Conservation (phyloP, 2,329 filamentous ascomycete species). For the Neopestalotiopsis sp. region DNA sequence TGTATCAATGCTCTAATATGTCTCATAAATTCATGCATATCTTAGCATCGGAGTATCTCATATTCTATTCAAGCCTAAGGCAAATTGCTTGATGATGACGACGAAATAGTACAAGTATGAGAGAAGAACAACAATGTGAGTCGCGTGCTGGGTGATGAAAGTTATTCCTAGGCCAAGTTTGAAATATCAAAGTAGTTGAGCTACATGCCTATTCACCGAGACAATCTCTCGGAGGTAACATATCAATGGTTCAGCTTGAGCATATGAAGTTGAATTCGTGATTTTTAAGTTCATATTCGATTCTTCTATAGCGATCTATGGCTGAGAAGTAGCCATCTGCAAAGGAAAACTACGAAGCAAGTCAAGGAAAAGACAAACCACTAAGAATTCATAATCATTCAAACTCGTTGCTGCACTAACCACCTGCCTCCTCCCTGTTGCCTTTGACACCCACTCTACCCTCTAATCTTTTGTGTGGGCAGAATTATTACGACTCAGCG, state of each 20-base stretch:
- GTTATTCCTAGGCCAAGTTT: not conserved
- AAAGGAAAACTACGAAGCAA: not conserved
- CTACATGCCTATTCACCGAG: not conserved
- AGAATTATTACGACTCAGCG: accelerated
- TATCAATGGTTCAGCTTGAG: not conserved
- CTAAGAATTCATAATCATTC: not conserved
- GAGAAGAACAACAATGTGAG: not conserved
- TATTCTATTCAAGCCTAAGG: no score
- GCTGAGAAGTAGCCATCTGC: not conserved
- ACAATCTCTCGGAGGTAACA: not conserved
- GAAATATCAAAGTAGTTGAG: not conserved
- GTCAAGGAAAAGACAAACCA: not conserved
- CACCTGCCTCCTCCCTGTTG: not conserved
- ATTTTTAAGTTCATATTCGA: not conserved
- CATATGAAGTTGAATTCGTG: accelerated
- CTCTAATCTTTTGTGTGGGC: not conserved
- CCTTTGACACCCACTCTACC: not conserved
- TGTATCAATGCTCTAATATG: no score
- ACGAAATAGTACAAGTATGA: not conserved
- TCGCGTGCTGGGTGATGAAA: not conserved
- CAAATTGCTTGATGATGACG: no score
- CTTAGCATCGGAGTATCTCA: no score
- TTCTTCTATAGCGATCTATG: not conserved
- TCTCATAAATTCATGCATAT: no score
- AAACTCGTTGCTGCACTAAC: not conserved